phyloP scores from a whole-genome alignment of 2,329 filamentous ascomycete species.

The Cercospora sp. region DNA sequence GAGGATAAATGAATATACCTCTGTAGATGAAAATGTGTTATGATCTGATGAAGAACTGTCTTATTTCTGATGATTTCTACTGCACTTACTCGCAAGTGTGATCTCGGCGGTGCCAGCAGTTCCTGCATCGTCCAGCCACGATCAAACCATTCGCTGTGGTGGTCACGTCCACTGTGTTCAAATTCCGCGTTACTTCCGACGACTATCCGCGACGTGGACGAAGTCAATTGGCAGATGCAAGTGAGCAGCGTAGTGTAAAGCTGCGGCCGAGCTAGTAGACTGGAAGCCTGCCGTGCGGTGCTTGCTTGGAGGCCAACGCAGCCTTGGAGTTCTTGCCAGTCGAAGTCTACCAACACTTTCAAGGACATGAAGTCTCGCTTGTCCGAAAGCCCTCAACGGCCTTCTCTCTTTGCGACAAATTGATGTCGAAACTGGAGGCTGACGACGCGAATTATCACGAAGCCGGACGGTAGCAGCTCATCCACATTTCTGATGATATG shows the following conservation, averaged over 20 bases:
- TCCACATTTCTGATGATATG: too few species aligned
- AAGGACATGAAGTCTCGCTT: not conserved
- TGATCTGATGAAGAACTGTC: not conserved
- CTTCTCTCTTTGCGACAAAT: not conserved
- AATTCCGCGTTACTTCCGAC: not conserved
- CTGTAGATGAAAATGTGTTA: constrained; percentile 9
- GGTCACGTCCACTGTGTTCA: not conserved
- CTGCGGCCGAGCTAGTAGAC: not conserved
- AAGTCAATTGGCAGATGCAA: not conserved
- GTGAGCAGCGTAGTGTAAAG: not conserved
- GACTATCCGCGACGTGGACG: not conserved
- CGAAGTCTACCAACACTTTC: too few species aligned
- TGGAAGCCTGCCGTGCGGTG: not conserved
- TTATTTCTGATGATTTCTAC: not conserved
- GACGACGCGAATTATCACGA: not conserved
- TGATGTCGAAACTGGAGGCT: not conserved
- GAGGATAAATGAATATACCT: not conserved
- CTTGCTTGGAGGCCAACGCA: not conserved
- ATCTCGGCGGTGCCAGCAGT: too few species aligned
- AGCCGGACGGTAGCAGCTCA: too few species aligned
- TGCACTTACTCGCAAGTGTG: not conserved
- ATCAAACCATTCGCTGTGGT: too few species aligned
- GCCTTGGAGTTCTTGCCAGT: too few species aligned
- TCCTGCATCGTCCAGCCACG: too few species aligned
- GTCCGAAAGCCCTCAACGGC: not conserved